Base-by-base conservation (phyloP, 148 eudicot genomes). In the Diospyros lotus region DNA sequence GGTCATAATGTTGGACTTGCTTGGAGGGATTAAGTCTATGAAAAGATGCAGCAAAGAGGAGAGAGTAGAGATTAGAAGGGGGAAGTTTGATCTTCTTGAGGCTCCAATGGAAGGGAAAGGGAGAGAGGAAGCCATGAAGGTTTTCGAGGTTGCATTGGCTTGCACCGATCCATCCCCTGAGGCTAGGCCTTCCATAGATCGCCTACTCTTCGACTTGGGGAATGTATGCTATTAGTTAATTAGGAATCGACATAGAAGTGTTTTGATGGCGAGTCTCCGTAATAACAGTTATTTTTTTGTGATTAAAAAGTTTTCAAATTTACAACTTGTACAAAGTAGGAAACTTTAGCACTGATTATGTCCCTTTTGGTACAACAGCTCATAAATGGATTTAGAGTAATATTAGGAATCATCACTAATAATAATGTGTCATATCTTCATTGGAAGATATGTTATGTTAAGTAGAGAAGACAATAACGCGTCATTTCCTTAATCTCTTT, bases 121-220 rank as follows among this genome's bases (percentile, higher is more conserved):
- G 5, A 64, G 18, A 43, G 58, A 42, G 42, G 81, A 80, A 61
- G 81, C 76, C 43, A 43, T 39, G 44, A 73, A 77, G 59, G 83
- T 83, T 52, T 67, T 80, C 58, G 83, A 83, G 13, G 66, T 83
- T 44, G 86, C 83, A 17, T 55, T 83, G 77, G 72, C 62, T 28
- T 83, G 86, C 63, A 77, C 68, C 7, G 68, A 61, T 63, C 59
- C 46, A 4, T 58, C 50, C 2, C 67, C 71, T 1, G 74, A 77
- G 2, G 71, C 68, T 5, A 77, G 86, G 79, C 86, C 86, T 64
- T 40, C 64, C 6, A 83, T 80, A 14, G 77, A 80, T 1, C 45
- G 76, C 28, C 64, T 82, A 55, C 10, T 76, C n/a, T 41, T 39
- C 39, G 58, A 71, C 58, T 43, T 82, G 58, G 68, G 75, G 44